Base-by-base conservation (phyloP, 2,329 filamentous ascomycete genomes). In the Neobulgaria alba region DNA sequence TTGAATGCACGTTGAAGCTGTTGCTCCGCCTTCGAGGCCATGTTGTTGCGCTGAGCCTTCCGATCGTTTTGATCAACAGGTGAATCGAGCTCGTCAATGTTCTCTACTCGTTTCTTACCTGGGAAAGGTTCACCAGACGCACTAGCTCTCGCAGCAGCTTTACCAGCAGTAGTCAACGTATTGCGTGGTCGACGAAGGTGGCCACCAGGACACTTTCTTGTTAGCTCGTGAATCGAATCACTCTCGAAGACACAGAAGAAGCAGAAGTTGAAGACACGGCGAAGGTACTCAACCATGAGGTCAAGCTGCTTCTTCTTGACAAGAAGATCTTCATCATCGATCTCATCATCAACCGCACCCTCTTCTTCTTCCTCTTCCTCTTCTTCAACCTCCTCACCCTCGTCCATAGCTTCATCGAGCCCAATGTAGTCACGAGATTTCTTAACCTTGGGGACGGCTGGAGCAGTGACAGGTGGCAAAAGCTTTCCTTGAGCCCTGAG, bases 181-280 rank as follows among this genome's bases (percentile, higher is more conserved):
- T 84, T 84, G 42, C 89, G 77, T 29, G 92, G 92, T 36, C 92
- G 82, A 48, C 92, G 86, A 47, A 98, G 77, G 69, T 98, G 92
- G n/a, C 92, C 92, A 31, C 92, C 92, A 18, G 92, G 88, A 55
- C 92, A 98, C 65, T 98, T 96, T 45, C 92, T 80, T 30, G 86
- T 89, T 51, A 98, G 71, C 65, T 98, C 92, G 57, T 98, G 92
- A 16, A 96, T 82, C 0, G 90, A 96, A 62, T 98, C 92, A 58
- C 88, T 92, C 65, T 98, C 92, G 53, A 98, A 96, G 4, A 98
- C 93, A 61, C 92, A 98, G 69, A 96, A 98, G 71, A 98, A 95
- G 68, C 92, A 98, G 67, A 98, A 96, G 65, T 92, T 95, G 72
- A 93, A 94, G 38, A 98, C 92, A 12, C 92, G 82, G 38, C 92